Conservation (phyloP, 805 yeast genomes). For the Hanseniaspora lindneri region DNA sequence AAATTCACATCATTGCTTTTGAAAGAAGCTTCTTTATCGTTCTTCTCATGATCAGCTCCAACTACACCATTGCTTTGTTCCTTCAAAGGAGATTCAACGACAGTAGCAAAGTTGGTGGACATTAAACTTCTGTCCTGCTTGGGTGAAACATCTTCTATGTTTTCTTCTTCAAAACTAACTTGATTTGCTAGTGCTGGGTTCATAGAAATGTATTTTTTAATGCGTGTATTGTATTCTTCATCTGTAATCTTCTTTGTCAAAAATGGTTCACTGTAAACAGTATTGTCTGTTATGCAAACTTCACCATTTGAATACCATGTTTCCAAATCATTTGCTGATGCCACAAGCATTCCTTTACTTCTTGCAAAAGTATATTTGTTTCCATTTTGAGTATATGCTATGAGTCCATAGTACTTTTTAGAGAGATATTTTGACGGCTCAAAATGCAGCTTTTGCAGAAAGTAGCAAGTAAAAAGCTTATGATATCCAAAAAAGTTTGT, state of each 20-base stretch:
- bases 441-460: not conserved
- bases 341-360: not conserved
- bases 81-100: too few species aligned
- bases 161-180: too few species aligned
- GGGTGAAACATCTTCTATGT: too few species aligned
- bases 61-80: too few species aligned
- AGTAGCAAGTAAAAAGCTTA: slow-evolving; percentile 1
- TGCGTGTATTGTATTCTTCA: not conserved
- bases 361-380: slow-evolving; percentile 2
- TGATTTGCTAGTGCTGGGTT: too few species aligned
- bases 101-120: too few species aligned
- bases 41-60: too few species aligned
- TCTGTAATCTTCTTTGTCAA: not conserved
- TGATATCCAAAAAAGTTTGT: slow-evolving; percentile 10
- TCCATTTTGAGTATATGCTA: slow-evolving; percentile 1
- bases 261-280: not conserved
- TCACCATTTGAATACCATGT: not conserved
- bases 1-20: too few species aligned
- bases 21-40: too few species aligned
- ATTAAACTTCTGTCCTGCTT: too few species aligned
- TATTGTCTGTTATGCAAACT: not conserved
- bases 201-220: not conserved
- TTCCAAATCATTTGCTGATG: not conserved
- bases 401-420: not conserved
- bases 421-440: not conserved